Evolutionary conservation across 2,329 filamentous ascomycete genomes (phyloP), one percentile per base, ranked within the genome.

Genomic region (Pseudogymnoascus sp.): DNA sequence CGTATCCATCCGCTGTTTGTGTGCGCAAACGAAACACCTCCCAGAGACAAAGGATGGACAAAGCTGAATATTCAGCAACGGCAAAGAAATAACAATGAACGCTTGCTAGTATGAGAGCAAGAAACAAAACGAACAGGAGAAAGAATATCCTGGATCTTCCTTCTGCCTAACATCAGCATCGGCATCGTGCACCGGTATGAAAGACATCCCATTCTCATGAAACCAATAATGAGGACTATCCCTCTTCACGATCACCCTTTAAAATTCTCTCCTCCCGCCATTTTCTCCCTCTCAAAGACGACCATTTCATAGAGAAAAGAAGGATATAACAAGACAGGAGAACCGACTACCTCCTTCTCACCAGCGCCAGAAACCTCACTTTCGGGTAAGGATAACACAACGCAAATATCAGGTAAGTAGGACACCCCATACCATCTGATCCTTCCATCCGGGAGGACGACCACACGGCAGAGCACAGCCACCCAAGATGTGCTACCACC

Each of bases 401-500:
- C 23, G 15, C 23, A 50, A 3, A 46, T 46, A 31, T 4, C 42
- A 50, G 23, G 44, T 50, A 50, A 31, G 46, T 53, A 19, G 1
- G 13, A 9, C 26, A 50, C 2, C 21, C 13, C 19, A 44, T 0
- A n/a, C 40, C 23, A 50, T n/a, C 44, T 23, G 7, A 31, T 53
- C 26, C 46, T 3, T 26, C 5, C 13, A 29, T 3, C 15, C 15
- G n/a, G 11, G 9, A 19, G 29, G 7, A 17, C 21, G n/a, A 7
- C 9, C 2, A 1, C 9, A 11, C 46, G 11, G 15, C 46, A 53
- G 3, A 35, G 33, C 46, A 21, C 26, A 56, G 9, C 46, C 9
- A 19, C 9, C 9, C 26, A 31, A 17, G 6, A 56, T 56, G 46
- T 56, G 46, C 46, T 56, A 56, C 1, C 75, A 81, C 19, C 73